Base-by-base conservation (phyloP, 2,329 filamentous ascomycete genomes). In the Calonectria honghensis region DNA sequence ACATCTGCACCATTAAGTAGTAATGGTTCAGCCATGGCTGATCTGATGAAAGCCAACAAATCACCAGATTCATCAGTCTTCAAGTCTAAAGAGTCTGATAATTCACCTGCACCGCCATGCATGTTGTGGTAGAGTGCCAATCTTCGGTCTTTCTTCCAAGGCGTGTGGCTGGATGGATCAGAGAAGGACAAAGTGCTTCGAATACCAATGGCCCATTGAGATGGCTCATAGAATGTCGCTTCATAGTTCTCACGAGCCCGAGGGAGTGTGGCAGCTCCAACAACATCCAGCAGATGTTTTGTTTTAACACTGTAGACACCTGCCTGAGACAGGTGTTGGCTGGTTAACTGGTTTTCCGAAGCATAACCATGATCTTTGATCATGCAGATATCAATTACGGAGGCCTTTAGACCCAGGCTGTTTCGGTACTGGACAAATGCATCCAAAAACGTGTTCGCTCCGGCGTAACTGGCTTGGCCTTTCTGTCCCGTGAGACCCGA, bases 91-190 rank as follows among this genome's bases (percentile, higher is more conserved):
- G 67, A 45, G 11, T 32, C 5, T 13, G 39, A 29, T 2, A 51
- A 66, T 13, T 45, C 69, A 0, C 20, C 16, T 2, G 14, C 20
- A 7, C n/a, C 20, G 1, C 7, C 24, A 14, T 70, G 3, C 0
- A 59, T 3, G 27, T 77, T 77, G 39, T 76, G 75, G 11, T 78
- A 77, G 1, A 72, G 29, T 1, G 70, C 72, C 57, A 78, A 69
- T 16, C 73, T 59, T 11, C 73, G 63, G 52, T 78, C 76, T 1
- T 68, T 63, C 1, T 74, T 72, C 76, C 72, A 78, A 6, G 69
- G 66, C 1, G 52, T 69, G 3, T 48, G 52, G 14, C 76, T 76
- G 0, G 59, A 75, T 2, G 73, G 11, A 50, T 77, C 75, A 0
- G 67, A 67, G 1, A 76, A 63, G n/a, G 67, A 39, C 1, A 27